Base-by-base conservation (phyloP, 352 stramenopile species). In the Phytophthora cactorum region DNA sequence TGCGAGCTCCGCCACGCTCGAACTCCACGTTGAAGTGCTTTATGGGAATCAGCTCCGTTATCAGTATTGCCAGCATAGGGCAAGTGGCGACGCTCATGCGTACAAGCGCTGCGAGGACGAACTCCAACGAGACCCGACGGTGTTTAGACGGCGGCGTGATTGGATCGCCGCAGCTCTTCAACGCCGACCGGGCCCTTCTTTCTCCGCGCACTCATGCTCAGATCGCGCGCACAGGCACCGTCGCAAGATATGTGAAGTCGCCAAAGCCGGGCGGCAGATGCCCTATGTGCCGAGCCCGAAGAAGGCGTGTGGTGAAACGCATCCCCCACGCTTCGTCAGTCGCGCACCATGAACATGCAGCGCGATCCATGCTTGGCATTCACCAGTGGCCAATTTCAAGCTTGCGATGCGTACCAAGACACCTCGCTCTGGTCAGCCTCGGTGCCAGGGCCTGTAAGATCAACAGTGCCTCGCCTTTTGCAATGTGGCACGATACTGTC, bases 241-340 rank as follows among this genome's bases (percentile, higher is more conserved):
- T 59, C 66, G 66, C 66, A 74, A 70, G 67, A 72, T 56, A 68
- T 72, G 60, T 70, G 58, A 45, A 61, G 41, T 22, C 17, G 27
- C 17, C 44, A 72, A 52, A 71, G 64, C 58, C 64, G 51, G 59
- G 10, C 36, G 12, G 65, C 64, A 39, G 32, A 53, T 45, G 38
- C 59, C 28, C 11, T 52, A 45, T 49, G 34, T 34, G 17, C 29
- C 12, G 47, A 39, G 27, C 14, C 47, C 38, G 22, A 57, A 31
- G 29, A 32, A 43, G 43, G 5, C 54, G 45, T 5, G 4, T 58
- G 64, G 31, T 60, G 41, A 72, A 59, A 50, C 39, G 10, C 34
- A 65, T 65, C 58, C 38, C 47, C 59, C 39, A 47, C 15, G 41
- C 41, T 58, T 58, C 52, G 31, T 52, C 68, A 68, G 65, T 72